Percentiles rank a stretch among this genome's conserved stretches.
These are phyloP conservation scores for Cryptococcus sp. DNA, from an alignment of 1,284 basidiomycete species.

Conservation along the genomic window DNA sequence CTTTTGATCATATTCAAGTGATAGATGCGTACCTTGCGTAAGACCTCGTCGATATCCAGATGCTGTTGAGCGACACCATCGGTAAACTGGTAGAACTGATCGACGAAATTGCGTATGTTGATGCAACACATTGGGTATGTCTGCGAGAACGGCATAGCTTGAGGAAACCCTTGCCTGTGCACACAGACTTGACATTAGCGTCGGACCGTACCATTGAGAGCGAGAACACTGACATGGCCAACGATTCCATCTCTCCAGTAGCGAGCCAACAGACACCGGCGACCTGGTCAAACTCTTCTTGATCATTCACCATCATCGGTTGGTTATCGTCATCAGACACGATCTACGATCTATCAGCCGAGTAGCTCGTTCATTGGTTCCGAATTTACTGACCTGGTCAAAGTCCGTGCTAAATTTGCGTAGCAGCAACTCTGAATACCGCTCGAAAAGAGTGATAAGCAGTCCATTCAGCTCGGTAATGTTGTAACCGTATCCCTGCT, in stretches of 20 bases:
- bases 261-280: constrained; percentile 83
- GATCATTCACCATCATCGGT: constrained; percentile 79
- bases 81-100: constrained; percentile 95
- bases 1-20: neutral
- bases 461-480: constrained; percentile 80
- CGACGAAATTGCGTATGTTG: constrained; percentile 91
- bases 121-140: constrained; percentile 94
- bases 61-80: constrained; percentile 92
- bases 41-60: constrained; percentile 85
- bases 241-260: constrained; percentile 64
- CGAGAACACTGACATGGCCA: constrained; percentile 60
- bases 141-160: constrained; percentile 89
- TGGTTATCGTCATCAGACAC: constrained; percentile 86
- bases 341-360: constrained; percentile 59
- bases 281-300: constrained; percentile 72
- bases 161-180: constrained; percentile 67
- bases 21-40: constrained; percentile 68
- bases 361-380: neutral
- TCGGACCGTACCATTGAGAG: too few relatives aligned
- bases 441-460: constrained; percentile 84
- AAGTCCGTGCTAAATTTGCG: constrained; percentile 80
- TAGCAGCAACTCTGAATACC: constrained; percentile 81
- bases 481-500: constrained; percentile 79
- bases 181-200: neutral
- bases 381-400: constrained; percentile 62